Conservation (phyloP, 768 basidiomycete species). For the Megacollybia marginata region DNA sequence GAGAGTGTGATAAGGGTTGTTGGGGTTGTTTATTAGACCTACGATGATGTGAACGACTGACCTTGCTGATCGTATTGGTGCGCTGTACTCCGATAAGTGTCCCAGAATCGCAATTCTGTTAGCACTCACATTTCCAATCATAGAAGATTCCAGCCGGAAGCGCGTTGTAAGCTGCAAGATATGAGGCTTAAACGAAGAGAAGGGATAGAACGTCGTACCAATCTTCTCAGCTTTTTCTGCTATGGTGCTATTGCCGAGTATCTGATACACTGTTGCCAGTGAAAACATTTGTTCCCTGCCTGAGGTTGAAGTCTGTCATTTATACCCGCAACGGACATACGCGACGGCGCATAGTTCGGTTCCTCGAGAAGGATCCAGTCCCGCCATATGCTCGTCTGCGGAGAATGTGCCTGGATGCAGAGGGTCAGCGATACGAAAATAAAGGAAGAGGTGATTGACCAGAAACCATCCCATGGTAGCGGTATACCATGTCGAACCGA, state of each 20-base stretch:
- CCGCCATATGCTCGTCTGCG: constrained; percentile 34
- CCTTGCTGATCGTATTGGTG: constrained; percentile 39
- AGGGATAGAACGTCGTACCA: constrained; percentile 12
- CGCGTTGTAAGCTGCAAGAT: constrained; percentile 29
- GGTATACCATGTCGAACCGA: constrained; percentile 29
- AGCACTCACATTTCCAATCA: constrained; percentile 25
- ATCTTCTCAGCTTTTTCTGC: constrained; percentile 33
- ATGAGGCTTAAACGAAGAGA: not conserved
- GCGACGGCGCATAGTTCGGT: constrained; percentile 35
- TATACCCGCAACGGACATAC: constrained; percentile 14
- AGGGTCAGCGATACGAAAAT: no score
- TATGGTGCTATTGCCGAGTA: constrained; percentile 33
- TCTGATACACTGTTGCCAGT: constrained; percentile 32
- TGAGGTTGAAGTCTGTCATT: not conserved
- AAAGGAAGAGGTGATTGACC: no score
- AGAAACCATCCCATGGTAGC: constrained; percentile 30
- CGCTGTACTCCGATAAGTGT: no score
- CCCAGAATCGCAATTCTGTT: not conserved
- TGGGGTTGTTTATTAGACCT: no score
- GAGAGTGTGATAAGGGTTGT: not conserved
- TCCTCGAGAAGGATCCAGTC: constrained; percentile 34
- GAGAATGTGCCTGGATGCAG: constrained; percentile 25
- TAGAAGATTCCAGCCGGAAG: constrained; percentile 30
- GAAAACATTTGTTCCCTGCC: constrained; percentile 36
- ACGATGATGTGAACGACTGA: constrained; percentile 4